Evolutionary conservation across 441 rosid genomes (phyloP).

Genomic region (Pelargonium myrrhifolium): DNA sequence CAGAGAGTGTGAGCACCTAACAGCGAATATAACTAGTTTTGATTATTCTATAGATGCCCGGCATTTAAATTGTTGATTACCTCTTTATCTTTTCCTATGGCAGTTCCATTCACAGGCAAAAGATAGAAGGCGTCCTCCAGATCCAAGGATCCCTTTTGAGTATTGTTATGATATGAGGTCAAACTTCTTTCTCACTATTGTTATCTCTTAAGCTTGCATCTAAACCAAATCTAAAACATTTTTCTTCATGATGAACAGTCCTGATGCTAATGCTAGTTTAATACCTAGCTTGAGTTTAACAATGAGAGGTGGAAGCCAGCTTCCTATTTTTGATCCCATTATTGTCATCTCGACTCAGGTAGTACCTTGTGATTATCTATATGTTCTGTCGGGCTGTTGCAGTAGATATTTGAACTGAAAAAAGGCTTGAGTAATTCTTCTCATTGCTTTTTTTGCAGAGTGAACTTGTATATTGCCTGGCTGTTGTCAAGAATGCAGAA

Average conservation of each 20-base stretch:
- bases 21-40: background rate
- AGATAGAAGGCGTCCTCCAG: slow-evolving; percentile 39
- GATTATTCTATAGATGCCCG: background rate
- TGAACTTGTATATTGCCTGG: slow-evolving; percentile 45
- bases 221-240: background rate
- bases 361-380: background rate
- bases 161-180: slow-evolving; percentile 60
- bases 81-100: slow-evolving; percentile 13
- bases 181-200: slow-evolving; percentile 11
- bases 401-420: slow-evolving; percentile 5
- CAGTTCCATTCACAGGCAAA: slow-evolving; percentile 52
- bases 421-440: slow-evolving; percentile 10
- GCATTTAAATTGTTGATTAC: background rate
- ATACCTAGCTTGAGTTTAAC: slow-evolving; percentile 49
- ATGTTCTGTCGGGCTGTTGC: background rate
- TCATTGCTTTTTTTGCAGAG: slow-evolving; percentile 34
- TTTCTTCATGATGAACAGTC: slow-evolving; percentile 31
- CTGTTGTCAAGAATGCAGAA: slow-evolving; percentile 47
- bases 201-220: background rate
- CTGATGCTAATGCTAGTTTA: slow-evolving; percentile 49
- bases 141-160: slow-evolving; percentile 52
- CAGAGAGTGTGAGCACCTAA: slow-evolving; percentile 38
- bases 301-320: slow-evolving; percentile 48
- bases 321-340: slow-evolving; percentile 46
- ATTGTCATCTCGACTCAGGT: slow-evolving; percentile 56